Conservation (phyloP, 176 grass and related monocot genomes). For the Triticum urartu region DNA sequence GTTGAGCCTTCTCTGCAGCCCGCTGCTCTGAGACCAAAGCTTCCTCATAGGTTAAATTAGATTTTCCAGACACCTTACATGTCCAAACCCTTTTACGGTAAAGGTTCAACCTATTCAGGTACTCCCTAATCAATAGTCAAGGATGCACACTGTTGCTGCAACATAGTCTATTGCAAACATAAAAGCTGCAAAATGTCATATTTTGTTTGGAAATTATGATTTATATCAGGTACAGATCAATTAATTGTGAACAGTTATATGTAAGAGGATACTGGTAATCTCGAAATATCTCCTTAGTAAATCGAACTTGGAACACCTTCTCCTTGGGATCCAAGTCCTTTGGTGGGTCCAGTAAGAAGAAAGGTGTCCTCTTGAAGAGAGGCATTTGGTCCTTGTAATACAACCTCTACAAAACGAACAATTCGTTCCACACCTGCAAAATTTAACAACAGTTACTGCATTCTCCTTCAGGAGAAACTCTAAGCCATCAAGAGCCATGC, state of each 20-base stretch:
- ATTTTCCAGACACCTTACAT: conserved; percentile 80
- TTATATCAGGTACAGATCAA: background rate
- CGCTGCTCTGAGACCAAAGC: conserved; percentile 75
- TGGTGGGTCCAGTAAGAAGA: conserved; percentile 57
- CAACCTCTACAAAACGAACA: conserved; percentile 10
- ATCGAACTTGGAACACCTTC: conserved; percentile 66
- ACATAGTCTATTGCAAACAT: conserved; percentile 26
- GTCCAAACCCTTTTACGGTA: conserved; percentile 76
- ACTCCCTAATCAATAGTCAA: conserved; percentile 77
- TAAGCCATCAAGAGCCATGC: background rate
- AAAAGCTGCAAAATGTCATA: conserved; percentile 1
- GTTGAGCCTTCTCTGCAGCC: conserved; percentile 76
- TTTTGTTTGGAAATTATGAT: conserved; percentile 5
- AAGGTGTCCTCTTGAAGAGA: conserved; percentile 70
- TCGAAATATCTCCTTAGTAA: conserved; percentile 86
- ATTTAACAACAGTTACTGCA: background rate
- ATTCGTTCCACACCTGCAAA: conserved; percentile 21
- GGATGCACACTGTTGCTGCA: conserved; percentile 24
- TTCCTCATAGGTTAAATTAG: conserved; percentile 88
- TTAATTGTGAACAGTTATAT: conserved; percentile 23
- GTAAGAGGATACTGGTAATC: conserved; percentile 89
- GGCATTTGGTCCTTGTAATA: conserved; percentile 52
- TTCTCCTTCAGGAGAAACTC: conserved; percentile 19
- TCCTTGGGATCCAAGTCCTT: conserved; percentile 70
- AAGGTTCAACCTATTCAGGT: conserved; percentile 76